A percentile compares a stretch with the other conserved stretches of the same genome.
Evolutionary conservation across 768 basidiomycete species (phyloP).

Genomic region (Collybia nuda): DNA sequence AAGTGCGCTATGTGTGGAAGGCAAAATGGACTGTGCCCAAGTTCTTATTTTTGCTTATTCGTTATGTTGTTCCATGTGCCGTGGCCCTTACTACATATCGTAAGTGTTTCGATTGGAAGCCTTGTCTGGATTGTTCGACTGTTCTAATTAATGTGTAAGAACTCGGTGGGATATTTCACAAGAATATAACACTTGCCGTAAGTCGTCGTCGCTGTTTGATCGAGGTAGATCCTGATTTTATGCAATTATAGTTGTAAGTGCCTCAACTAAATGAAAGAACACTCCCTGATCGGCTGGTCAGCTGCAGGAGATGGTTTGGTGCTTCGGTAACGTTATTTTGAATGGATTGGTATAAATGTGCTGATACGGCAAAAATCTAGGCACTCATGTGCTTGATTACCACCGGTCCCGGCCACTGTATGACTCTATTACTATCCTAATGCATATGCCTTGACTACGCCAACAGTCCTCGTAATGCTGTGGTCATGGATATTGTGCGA

Average conservation of each 20-base stretch:
- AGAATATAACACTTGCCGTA: not conserved
- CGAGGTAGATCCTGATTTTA: not conserved
- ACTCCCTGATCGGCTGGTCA: not conserved
- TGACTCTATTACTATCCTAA: not conserved
- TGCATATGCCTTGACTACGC: not conserved
- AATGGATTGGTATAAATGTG: not conserved
- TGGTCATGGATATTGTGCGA: conserved; percentile 38
- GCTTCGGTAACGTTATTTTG: conserved; percentile 7
- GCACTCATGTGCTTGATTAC: conserved; percentile 34
- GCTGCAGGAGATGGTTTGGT: conserved; percentile 14
- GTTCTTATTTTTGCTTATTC: conserved; percentile 35
- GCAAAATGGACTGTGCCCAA: conserved; percentile 35
- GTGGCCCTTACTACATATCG: conserved; percentile 19
- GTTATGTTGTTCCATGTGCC: conserved; percentile 32
- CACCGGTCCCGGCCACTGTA: conserved; percentile 34
- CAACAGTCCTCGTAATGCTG: conserved; percentile 35
- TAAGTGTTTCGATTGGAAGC: conserved; percentile 19
- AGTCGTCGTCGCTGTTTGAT: not conserved
- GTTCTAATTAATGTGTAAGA: conserved; percentile 2
- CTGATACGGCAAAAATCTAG: conserved; percentile 9
- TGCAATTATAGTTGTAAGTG: conserved; percentile 12
- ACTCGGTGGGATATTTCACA: not conserved
- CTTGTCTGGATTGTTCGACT: not conserved
- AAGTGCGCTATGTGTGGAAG: conserved; percentile 39
- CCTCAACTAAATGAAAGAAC: not conserved